Percentiles rank a stretch among this genome's conserved stretches.
Conservation (phyloP, 495 filamentous ascomycete species). For the Entonaema liquescens region DNA sequence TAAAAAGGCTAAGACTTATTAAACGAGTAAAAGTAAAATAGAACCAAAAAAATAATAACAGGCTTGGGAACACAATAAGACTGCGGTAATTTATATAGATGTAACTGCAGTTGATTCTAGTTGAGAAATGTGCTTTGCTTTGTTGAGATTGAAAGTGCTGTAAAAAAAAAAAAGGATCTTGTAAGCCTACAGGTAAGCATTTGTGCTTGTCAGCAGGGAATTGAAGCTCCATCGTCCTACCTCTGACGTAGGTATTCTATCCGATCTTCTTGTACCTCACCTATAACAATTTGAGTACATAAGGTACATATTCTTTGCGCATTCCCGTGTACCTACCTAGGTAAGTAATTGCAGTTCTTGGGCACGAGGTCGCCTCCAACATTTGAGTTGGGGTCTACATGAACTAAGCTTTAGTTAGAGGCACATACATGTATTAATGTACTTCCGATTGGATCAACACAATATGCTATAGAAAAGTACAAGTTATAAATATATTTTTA, state of each 20-base stretch:
- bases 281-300: not conserved
- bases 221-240: constrained; percentile 28
- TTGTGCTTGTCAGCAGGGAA: constrained; percentile 32
- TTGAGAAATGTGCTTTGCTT: constrained; percentile 20
- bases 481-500: not conserved
- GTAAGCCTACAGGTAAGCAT: constrained; percentile 2
- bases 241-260: constrained; percentile 35
- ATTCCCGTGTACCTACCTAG: not conserved
- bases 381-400: not conserved
- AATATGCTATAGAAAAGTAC: not conserved
- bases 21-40: constrained; percentile 4
- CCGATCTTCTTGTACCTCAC: constrained; percentile 1
- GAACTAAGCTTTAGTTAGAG: not conserved
- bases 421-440: not conserved
- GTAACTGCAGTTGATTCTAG: constrained; percentile 17
- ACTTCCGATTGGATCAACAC: not conserved
- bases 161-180: not conserved
- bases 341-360: not conserved
- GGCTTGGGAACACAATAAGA: constrained; percentile 5
- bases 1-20: not conserved
- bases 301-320: not conserved
- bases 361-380: too few species aligned
- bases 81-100: constrained; percentile 34
- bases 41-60: not conserved
- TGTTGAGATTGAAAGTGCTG: constrained; percentile 28